These are phyloP conservation scores for Fusarium sacchari DNA, from an alignment of 2,329 filamentous ascomycete species.

Conservation along the genomic window DNA sequence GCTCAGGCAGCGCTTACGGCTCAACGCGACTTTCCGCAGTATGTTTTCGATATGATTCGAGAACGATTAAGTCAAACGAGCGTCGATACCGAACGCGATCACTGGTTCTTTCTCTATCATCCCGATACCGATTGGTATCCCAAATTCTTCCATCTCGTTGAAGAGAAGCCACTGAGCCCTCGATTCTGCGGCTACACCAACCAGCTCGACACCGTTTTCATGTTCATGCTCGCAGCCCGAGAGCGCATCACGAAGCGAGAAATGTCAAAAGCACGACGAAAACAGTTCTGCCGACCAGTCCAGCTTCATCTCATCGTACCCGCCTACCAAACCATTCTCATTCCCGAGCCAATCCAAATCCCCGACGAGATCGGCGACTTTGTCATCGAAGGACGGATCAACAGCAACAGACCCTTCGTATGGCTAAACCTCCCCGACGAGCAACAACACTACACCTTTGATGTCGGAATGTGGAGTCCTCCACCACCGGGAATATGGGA, in stretches of 20 bases:
- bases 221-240: conserved; percentile 52
- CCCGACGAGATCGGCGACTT: conserved; percentile 52
- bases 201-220: conserved; percentile 52
- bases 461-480: conserved; percentile 48
- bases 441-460: conserved; percentile 45
- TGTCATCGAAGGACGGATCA: conserved; percentile 52
- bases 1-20: conserved; percentile 51
- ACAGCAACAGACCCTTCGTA: conserved; percentile 51
- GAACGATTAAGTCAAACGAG: conserved; percentile 49
- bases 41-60: conserved; percentile 51
- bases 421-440: conserved; percentile 52
- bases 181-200: conserved; percentile 54
- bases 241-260: conserved; percentile 42
- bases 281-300: conserved; percentile 34
- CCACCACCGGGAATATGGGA: conserved; percentile 43
- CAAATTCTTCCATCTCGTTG: conserved; percentile 51
- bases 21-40: conserved; percentile 51
- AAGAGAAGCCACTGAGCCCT: conserved; percentile 47
- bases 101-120: conserved; percentile 55
- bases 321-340: conserved; percentile 52
- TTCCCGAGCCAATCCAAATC: conserved; percentile 49
- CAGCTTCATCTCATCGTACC: conserved; percentile 53
- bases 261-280: conserved; percentile 37
- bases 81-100: conserved; percentile 44
- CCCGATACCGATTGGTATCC: conserved; percentile 56